These are phyloP conservation scores for Pichia exigua DNA, from an alignment of 805 yeast species.

Conservation along the genomic window DNA sequence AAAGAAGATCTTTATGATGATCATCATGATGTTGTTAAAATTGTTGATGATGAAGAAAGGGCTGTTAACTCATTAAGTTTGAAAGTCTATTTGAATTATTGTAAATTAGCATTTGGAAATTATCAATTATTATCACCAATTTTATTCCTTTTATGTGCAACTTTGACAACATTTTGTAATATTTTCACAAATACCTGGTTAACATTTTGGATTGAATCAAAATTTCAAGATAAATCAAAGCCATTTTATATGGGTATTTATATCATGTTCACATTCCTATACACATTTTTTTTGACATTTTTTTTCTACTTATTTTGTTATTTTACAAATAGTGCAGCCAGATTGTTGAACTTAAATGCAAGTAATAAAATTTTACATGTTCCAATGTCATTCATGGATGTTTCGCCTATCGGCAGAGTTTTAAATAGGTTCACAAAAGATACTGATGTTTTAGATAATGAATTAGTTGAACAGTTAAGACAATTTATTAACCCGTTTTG, in stretches of 20 bases:
- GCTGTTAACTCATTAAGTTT: conserved; percentile 48
- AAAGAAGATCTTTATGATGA: background rate
- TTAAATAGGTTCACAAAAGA: conserved; percentile 83
- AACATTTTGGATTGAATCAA: conserved; percentile 67
- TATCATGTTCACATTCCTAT: conserved; percentile 49
- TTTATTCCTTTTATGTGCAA: conserved; percentile 17
- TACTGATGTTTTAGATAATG: conserved; percentile 77
- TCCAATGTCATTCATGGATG: conserved; percentile 78
- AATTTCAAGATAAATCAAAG: conserved; percentile 38
- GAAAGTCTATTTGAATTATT: conserved; percentile 42
- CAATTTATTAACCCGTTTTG: conserved; percentile 47
- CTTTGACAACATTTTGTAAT: conserved; percentile 40
- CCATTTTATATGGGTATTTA: conserved; percentile 70
- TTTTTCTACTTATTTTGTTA: conserved; percentile 42
- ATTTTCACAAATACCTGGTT: conserved; percentile 70
- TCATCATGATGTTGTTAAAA: conserved; percentile 21
- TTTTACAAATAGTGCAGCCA: conserved; percentile 46
- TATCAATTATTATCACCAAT: conserved; percentile 29
- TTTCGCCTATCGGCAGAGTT: conserved; percentile 83
- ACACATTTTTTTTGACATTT: conserved; percentile 35
- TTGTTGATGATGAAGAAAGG: conserved; percentile 44
- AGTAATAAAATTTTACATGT: conserved; percentile 55
- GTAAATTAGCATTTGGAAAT: conserved; percentile 48
- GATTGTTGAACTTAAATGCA: conserved; percentile 42
- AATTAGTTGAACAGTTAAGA: conserved; percentile 62